Base-by-base conservation (phyloP, 352 stramenopile species). In the Blastocystis sp. region DNA sequence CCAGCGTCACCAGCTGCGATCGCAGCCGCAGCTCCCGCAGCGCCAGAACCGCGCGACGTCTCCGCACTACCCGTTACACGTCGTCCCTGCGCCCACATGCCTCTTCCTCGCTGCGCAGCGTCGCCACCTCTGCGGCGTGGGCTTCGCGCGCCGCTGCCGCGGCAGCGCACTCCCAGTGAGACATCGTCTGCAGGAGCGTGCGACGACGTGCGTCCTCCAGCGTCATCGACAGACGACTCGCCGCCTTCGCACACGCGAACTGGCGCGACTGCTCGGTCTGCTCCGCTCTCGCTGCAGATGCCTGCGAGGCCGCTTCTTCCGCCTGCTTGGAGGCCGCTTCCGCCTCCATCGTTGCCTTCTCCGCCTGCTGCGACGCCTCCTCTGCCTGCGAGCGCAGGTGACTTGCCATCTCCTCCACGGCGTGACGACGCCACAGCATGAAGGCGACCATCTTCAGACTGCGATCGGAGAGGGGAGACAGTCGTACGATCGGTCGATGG, bases 361-460 rank as follows among this genome's bases (percentile, higher is more conserved):
- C 64, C 38, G 53, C 7, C 29, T 36, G 36, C 24, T 76, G 14
- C 14, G 9, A n/a, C 27, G 53, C n/a, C 14, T 38, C 36, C 2
- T 18, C 27, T 8, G 9, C 14, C 16, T 53, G n/a, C n/a, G n/a
- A n/a, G n/a, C n/a, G n/a, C n/a, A n/a, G n/a, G n/a, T n/a, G n/a
- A n/a, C n/a, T n/a, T n/a, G n/a, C n/a, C n/a, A n/a, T 21, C 11
- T 53, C 64, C 40, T 76, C 27, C 8, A 6, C 32, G 6, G 64
- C 64, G 16, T 53, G n/a, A 44, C 64, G 64, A 29, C 53, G 64
- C 64, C 64, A 76, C 32, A 76, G 24, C 34, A 76, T 53, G 64
- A 76, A 76, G 9, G 64, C n/a, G 27, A 76, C 24, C 1, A 21
- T 76, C 38, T 76, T 76, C 24, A 76, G 34, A 29, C 64, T 76